phyloP scores from a whole-genome alignment of 2,329 filamentous ascomycete genomes.

The Leptographium flavum region DNA sequence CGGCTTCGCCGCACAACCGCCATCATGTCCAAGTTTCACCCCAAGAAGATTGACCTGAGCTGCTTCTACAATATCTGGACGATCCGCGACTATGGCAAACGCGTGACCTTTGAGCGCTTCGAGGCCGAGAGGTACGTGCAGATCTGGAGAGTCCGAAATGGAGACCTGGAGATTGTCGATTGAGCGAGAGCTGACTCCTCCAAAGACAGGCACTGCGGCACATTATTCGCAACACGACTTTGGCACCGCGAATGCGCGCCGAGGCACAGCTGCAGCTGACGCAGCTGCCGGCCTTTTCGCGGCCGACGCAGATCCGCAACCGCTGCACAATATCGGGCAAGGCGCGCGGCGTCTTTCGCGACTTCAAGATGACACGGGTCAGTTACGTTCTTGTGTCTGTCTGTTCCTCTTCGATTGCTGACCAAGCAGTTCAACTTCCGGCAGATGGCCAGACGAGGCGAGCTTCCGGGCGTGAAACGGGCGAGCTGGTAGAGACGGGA shows the following conservation, averaged over 20 bases:
- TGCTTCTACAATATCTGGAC: constrained; percentile 76
- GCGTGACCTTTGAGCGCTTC: constrained; percentile 74
- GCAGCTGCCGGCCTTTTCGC: constrained; percentile 93
- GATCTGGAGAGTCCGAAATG: background rate
- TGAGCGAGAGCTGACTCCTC: background rate
- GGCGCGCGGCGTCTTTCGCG: constrained; percentile 75
- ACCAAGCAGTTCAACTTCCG: constrained; percentile 76
- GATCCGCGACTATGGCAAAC: constrained; percentile 92
- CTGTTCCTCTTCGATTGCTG: constrained; percentile 7
- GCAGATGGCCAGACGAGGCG: constrained; percentile 71
- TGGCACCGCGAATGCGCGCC: constrained; percentile 67
- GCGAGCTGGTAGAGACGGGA: constrained; percentile 66
- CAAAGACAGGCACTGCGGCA: constrained; percentile 80
- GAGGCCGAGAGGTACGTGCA: constrained; percentile 67
- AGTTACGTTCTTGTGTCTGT: constrained; percentile 21
- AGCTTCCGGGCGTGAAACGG: constrained; percentile 85
- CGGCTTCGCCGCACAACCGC: constrained; percentile 7
- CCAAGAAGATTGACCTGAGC: constrained; percentile 80
- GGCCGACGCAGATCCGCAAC: constrained; percentile 87
- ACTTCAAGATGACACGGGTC: constrained; percentile 86
- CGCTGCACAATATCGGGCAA: constrained; percentile 87
- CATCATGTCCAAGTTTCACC: constrained; percentile 71
- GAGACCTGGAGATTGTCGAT: background rate
- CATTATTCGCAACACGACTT: constrained; percentile 81
- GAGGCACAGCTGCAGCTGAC: constrained; percentile 86